Evolutionary conservation across 768 basidiomycete species (phyloP).

Genomic region (Pleurotus djamor): DNA sequence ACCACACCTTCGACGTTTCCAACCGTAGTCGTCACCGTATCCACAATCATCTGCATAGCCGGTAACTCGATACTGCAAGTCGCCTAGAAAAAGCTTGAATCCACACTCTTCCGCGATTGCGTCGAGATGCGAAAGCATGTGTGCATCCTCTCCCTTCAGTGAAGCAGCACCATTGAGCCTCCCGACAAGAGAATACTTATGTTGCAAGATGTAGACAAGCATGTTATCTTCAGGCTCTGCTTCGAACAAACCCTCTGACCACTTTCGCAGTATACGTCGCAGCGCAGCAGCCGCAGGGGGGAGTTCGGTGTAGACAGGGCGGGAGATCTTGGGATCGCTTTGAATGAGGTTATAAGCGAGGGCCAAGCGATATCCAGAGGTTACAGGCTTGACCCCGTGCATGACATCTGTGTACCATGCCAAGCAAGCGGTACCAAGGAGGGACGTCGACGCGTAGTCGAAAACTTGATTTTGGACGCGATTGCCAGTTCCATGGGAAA

Average conservation of each 20-base stretch:
- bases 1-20: constrained; percentile 11
- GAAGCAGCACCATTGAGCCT: constrained; percentile 13
- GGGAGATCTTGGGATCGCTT: constrained; percentile 22
- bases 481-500: constrained; percentile 31
- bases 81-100: constrained; percentile 33
- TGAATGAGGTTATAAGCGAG: constrained; percentile 51
- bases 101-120: constrained; percentile 28
- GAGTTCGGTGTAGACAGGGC: too few relatives aligned
- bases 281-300: constrained; percentile 13
- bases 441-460: constrained; percentile 29
- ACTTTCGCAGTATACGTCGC: constrained; percentile 29
- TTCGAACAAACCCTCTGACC: constrained; percentile 24
- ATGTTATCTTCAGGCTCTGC: constrained; percentile 12
- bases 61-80: constrained; percentile 23
- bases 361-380: constrained; percentile 46
- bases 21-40: constrained; percentile 2
- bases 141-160: constrained; percentile 18
- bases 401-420: constrained; percentile 55
- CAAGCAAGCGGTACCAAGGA: constrained; percentile 30
- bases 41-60: constrained; percentile 19
- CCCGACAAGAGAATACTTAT: constrained; percentile 27
- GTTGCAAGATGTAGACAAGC: constrained; percentile 30
- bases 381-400: constrained; percentile 48
- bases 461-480: constrained; percentile 24
- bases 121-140: constrained; percentile 21